Evolutionary conservation across 192 early-diverging fungal genomes (phyloP).

Genomic region (Gamsiella multidivaricata): DNA sequence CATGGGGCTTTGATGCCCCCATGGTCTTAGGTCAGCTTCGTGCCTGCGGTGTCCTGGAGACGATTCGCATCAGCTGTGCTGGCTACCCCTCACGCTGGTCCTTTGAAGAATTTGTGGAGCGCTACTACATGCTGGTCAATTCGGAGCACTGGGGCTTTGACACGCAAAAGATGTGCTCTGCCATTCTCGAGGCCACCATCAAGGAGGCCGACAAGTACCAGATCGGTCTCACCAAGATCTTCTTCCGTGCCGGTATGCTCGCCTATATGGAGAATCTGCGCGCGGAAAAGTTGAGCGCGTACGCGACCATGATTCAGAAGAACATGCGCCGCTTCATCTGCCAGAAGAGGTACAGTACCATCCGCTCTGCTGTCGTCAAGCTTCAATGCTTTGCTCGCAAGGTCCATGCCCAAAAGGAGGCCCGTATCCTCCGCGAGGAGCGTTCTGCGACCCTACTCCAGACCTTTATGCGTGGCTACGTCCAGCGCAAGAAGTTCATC

Average conservation of each 20-base stretch:
- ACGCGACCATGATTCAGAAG: conserved; percentile 91
- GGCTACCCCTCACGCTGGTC: conserved; percentile 94
- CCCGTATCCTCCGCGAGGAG: conserved; percentile 67
- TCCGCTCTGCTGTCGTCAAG: conserved; percentile 69
- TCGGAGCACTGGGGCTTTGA: conserved; percentile 68
- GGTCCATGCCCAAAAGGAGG: conserved; percentile 63
- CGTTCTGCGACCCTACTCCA: conserved; percentile 83
- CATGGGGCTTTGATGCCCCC: conserved; percentile 93
- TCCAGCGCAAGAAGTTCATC: conserved; percentile 63
- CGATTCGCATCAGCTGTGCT: conserved; percentile 97
- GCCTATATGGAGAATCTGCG: conserved; percentile 92
- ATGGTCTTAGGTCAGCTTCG: conserved; percentile 95
- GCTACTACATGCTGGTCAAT: conserved; percentile 73
- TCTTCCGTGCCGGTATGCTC: conserved; percentile 97
- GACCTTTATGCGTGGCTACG: conserved; percentile 72
- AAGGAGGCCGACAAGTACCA: conserved; percentile 89
- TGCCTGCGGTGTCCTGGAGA: conserved; percentile 99
- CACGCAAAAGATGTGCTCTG: conserved; percentile 66
- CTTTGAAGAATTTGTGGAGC: conserved; percentile 93
- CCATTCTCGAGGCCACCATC: conserved; percentile 75
- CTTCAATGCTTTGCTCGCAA: conserved; percentile 79
- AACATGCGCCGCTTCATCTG: conserved; percentile 80
- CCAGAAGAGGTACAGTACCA: conserved; percentile 66
- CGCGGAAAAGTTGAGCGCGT: conserved; percentile 80
- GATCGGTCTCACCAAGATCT: conserved; percentile 95